Evolutionary conservation across 768 basidiomycete species (phyloP).

Genomic region (Wakefieldia striispora): DNA sequence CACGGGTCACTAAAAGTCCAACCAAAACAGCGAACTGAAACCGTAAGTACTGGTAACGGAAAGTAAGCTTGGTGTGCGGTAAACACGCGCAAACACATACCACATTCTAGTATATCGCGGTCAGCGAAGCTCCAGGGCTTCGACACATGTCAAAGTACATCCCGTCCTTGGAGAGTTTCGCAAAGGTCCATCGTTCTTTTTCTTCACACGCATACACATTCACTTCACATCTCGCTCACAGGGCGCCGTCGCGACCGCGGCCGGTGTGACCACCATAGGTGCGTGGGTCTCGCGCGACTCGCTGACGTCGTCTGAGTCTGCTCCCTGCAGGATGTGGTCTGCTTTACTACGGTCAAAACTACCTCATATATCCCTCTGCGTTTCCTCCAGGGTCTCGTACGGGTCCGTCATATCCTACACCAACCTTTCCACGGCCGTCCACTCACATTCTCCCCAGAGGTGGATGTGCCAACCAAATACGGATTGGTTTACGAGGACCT

Average conservation of each 20-base stretch:
- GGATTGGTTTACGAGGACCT: conserved; percentile 76
- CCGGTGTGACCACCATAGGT: conserved; percentile 59
- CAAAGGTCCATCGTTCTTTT: conserved; percentile 34
- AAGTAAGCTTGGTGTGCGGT: too few relatives aligned
- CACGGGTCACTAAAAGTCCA: too few relatives aligned
- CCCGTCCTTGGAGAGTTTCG: conserved; percentile 43
- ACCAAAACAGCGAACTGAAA: too few relatives aligned
- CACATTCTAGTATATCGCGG: background rate
- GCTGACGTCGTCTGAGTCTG: background rate
- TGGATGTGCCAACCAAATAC: conserved; percentile 66
- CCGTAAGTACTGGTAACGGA: too few relatives aligned
- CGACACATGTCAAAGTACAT: conserved; percentile 38
- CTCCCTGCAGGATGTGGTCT: conserved; percentile 57
- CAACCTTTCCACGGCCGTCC: background rate
- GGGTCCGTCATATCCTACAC: conserved; percentile 41
- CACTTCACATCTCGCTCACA: conserved; percentile 18
- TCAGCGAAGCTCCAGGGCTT: background rate
- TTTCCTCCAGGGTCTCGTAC: conserved; percentile 77
- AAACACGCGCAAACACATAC: conserved; percentile 19
- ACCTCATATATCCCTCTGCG: conserved; percentile 87
- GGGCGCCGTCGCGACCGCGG: conserved; percentile 56
- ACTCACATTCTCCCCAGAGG: conserved; percentile 45
- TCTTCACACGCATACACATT: background rate
- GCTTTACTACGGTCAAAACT: conserved; percentile 84
- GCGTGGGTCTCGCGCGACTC: conserved; percentile 6